Evolutionary conservation across 208 protist genomes (phyloP).

Genomic region (Acanthamoeba royreba): DNA sequence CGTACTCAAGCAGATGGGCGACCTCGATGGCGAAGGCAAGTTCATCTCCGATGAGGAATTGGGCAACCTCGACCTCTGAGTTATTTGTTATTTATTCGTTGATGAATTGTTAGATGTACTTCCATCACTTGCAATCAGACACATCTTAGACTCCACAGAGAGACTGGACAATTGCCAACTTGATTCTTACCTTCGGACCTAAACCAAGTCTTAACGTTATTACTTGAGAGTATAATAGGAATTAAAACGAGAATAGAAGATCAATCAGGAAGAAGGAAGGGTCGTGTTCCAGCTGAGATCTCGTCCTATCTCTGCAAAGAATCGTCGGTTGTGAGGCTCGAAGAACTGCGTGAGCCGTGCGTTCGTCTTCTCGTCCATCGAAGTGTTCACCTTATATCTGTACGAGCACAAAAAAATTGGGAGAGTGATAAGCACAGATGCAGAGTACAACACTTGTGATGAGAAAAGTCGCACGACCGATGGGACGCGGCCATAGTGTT

Average conservation of each 20-base stretch:
- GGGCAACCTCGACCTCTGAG: too few relatives aligned
- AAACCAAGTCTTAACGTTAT: too few relatives aligned
- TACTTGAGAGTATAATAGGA: too few relatives aligned
- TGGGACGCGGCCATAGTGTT: constrained; percentile 20
- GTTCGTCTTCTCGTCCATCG: background rate
- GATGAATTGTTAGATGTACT: too few relatives aligned
- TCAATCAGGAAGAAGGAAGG: too few relatives aligned
- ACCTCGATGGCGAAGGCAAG: background rate
- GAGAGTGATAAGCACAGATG: background rate
- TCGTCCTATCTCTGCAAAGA: constrained; percentile 7
- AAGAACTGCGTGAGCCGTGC: background rate
- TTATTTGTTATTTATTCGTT: too few relatives aligned
- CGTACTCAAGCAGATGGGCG: background rate
- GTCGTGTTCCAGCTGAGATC: background rate
- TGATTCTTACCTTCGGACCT: too few relatives aligned
- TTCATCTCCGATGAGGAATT: too few relatives aligned
- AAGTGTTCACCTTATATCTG: background rate
- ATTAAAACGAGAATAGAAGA: too few relatives aligned
- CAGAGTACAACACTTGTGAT: background rate
- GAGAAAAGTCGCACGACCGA: background rate
- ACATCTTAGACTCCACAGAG: too few relatives aligned
- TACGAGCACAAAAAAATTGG: background rate
- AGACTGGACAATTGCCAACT: too few relatives aligned
- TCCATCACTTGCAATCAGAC: too few relatives aligned
- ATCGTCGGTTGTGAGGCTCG: background rate